Percentiles rank a stretch among this genome's conserved stretches.
These are phyloP conservation scores for Anisodus tanguticus DNA, from an alignment of 257 asterid species.

Conservation along the genomic window DNA sequence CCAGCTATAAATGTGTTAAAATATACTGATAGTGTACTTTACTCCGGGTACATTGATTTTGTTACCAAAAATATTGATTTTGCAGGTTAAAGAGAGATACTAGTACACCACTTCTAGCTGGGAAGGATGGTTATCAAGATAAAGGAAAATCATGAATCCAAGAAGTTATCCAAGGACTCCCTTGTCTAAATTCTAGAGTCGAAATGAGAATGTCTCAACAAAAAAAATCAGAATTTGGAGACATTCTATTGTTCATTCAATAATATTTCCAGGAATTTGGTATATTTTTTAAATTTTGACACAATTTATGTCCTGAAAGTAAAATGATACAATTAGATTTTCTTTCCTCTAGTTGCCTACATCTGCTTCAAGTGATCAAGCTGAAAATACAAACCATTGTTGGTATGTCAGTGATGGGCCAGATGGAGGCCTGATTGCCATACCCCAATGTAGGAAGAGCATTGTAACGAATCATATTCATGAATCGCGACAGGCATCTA, in stretches of 20 bases:
- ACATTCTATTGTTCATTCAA: constrained; percentile 19
- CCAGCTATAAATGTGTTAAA: neutral
- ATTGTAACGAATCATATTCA: too few species aligned
- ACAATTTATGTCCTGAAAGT: too few species aligned
- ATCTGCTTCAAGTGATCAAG: too few species aligned
- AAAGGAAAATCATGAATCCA: constrained; percentile 44
- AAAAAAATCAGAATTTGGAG: neutral
- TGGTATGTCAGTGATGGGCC: too few species aligned
- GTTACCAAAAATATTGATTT: neutral
- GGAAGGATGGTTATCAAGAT: constrained; percentile 48
- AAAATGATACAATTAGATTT: too few species aligned
- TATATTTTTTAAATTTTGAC: neutral
- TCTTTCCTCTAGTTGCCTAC: too few species aligned
- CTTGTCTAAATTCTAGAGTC: constrained; percentile 39
- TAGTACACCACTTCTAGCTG: constrained; percentile 54
- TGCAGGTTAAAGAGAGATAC: constrained; percentile 70
- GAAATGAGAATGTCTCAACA: neutral
- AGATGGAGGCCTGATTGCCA: too few species aligned
- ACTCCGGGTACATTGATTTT: neutral
- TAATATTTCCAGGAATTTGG: constrained; percentile 17
- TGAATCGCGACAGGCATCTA: too few species aligned
- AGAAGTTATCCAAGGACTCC: constrained; percentile 36
- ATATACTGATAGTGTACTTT: neutral
- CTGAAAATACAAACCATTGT: too few species aligned
- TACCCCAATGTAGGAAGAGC: too few species aligned